phyloP scores from a whole-genome alignment of 2,329 filamentous ascomycete species.

The Aspergillus sojae region DNA sequence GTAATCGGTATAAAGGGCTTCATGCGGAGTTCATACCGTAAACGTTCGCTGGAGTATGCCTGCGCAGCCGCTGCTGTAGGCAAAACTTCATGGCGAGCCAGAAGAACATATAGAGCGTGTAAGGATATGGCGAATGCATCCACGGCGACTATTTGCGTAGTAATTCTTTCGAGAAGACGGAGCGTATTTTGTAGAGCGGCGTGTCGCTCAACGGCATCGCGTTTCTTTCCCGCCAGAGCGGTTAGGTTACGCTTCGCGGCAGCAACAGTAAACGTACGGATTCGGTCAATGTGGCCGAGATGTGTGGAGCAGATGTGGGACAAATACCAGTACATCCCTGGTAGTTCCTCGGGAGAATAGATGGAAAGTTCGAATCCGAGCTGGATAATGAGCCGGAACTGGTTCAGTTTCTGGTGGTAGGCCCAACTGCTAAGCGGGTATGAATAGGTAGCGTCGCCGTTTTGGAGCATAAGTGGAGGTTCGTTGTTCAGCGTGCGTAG shows the following conservation, averaged over 20 bases:
- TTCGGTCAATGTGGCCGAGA: constrained; percentile 70
- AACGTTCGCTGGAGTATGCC: constrained; percentile 67
- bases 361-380: constrained; percentile 92
- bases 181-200: constrained; percentile 42
- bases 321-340: constrained; percentile 90
- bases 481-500: constrained; percentile 66
- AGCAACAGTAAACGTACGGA: constrained; percentile 64
- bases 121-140: constrained; percentile 56
- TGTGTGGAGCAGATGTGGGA: constrained; percentile 71
- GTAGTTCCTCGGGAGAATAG: constrained; percentile 82
- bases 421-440: constrained; percentile 85
- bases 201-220: constrained; percentile 29
- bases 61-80: constrained; percentile 51
- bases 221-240: constrained; percentile 18
- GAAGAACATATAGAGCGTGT: constrained; percentile 65
- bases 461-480: constrained; percentile 56
- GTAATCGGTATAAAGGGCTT: constrained; percentile 74
- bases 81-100: constrained; percentile 59
- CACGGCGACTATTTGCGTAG: constrained; percentile 67
- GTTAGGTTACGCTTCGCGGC: constrained; percentile 31
- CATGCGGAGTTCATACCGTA: constrained; percentile 84
- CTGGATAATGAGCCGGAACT: constrained; percentile 85
- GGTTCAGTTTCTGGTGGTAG: constrained; percentile 84
- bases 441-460: constrained; percentile 62
- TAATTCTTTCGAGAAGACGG: constrained; percentile 61